Evolutionary conservation across 805 yeast genomes (phyloP).

Genomic region (Yarrowia sp.): DNA sequence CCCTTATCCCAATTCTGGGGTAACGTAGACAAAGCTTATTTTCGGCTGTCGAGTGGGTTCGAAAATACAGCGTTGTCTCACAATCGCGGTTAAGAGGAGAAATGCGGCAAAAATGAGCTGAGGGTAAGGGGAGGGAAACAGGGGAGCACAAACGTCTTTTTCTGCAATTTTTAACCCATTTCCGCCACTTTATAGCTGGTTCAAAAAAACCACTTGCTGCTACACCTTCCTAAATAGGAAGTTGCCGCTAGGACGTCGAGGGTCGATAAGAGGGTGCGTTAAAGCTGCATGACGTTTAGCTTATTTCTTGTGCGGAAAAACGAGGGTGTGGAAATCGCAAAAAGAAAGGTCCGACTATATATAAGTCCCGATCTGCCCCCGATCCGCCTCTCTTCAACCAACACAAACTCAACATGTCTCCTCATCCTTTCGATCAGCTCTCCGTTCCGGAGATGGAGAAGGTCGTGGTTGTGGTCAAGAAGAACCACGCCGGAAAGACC

Average conservation of each 20-base stretch:
- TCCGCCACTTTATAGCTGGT: too few relatives aligned
- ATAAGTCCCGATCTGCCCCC: neutral
- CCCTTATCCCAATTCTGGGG: slow-evolving; percentile 23
- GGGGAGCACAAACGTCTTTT: too few relatives aligned
- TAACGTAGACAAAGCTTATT: neutral
- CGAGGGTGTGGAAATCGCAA: neutral
- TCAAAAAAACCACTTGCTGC: too few relatives aligned
- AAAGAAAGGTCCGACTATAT: neutral
- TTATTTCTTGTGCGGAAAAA: neutral
- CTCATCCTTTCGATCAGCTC: slow-evolving; percentile 40
- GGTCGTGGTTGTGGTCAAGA: slow-evolving; percentile 33
- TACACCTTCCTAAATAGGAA: slow-evolving; percentile 23
- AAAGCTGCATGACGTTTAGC: slow-evolving; percentile 1
- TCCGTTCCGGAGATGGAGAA: slow-evolving; percentile 35
- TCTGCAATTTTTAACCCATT: too few relatives aligned
- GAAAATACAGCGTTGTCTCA: too few relatives aligned
- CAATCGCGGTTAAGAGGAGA: too few relatives aligned
- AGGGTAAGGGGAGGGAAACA: too few relatives aligned
- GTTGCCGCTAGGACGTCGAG: neutral
- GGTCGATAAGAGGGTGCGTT: neutral
- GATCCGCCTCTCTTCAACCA: neutral
- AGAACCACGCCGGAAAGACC: slow-evolving; percentile 34
- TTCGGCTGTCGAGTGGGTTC: too few relatives aligned
- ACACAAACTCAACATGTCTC: slow-evolving; percentile 13
- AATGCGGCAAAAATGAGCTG: too few relatives aligned